phyloP scores from a whole-genome alignment of 768 basidiomycete species.

The Serendipita sp. region DNA sequence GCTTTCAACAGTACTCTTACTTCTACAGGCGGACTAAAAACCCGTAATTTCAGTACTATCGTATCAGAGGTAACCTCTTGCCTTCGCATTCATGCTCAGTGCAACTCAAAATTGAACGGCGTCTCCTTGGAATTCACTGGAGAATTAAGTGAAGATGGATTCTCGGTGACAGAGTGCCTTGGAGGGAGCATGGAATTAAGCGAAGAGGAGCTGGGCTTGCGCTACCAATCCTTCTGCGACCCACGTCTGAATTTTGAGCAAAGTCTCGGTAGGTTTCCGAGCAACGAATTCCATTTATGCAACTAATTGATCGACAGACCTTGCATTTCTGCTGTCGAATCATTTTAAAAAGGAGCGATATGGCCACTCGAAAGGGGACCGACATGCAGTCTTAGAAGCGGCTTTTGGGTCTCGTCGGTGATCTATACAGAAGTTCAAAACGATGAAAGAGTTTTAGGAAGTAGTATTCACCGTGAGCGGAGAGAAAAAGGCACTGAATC shows the following conservation, averaged over 20 bases:
- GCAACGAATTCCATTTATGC: neutral
- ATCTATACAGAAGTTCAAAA: neutral
- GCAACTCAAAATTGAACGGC: constrained; percentile 57
- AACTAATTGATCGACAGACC: constrained; percentile 31
- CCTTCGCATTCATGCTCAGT: constrained; percentile 61
- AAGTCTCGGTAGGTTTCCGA: constrained; percentile 51
- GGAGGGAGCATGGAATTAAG: constrained; percentile 91
- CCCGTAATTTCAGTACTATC: constrained; percentile 77
- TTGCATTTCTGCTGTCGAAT: constrained; percentile 76
- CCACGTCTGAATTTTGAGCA: constrained; percentile 90
- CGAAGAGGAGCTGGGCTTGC: constrained; percentile 76
- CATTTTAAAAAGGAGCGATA: constrained; percentile 55
- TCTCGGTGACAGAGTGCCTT: constrained; percentile 90
- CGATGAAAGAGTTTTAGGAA: neutral
- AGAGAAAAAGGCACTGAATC: neutral
- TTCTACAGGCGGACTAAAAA: constrained; percentile 69
- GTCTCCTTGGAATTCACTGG: constrained; percentile 89
- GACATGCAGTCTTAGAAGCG: neutral
- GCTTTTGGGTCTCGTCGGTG: neutral
- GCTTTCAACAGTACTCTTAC: constrained; percentile 54
- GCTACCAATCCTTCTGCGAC: constrained; percentile 95
- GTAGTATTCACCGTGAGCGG: neutral
- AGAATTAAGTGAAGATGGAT: constrained; percentile 78
- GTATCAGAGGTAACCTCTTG: constrained; percentile 74
- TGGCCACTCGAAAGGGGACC: constrained; percentile 16